Conservation (phyloP, 768 basidiomycete species). For the Lactarius indigo region DNA sequence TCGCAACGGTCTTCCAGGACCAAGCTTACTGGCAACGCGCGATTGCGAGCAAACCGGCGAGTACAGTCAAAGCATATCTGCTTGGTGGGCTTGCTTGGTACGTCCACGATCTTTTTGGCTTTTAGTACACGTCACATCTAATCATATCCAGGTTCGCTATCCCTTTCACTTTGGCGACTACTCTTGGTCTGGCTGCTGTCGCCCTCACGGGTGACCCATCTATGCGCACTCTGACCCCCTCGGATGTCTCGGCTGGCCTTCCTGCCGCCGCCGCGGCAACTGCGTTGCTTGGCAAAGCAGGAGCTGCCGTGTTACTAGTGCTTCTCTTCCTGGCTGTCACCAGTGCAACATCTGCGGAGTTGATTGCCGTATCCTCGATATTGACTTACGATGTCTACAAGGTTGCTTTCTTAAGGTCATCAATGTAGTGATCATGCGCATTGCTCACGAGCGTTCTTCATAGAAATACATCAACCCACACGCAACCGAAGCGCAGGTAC, state of each 20-base stretch:
- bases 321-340: slow-evolving; percentile 87
- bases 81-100: slow-evolving; percentile 87
- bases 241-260: slow-evolving; percentile 84
- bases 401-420: slow-evolving; percentile 33
- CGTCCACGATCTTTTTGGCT: slow-evolving; percentile 18
- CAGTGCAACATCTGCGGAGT: slow-evolving; percentile 81
- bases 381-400: slow-evolving; percentile 86
- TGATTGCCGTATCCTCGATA: slow-evolving; percentile 84
- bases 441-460: neutral
- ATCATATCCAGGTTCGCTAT: slow-evolving; percentile 62
- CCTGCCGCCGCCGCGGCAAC: slow-evolving; percentile 81
- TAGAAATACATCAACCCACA: slow-evolving; percentile 77
- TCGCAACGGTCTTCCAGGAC: slow-evolving; percentile 59
- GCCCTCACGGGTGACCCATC: slow-evolving; percentile 64
- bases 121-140: neutral
- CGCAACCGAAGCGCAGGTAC: slow-evolving; percentile 71
- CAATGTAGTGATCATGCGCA: neutral
- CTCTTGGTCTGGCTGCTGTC: slow-evolving; percentile 83
- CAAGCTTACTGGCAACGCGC: slow-evolving; percentile 86
- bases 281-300: slow-evolving; percentile 73
- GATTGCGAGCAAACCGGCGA: slow-evolving; percentile 79
- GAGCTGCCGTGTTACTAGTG: slow-evolving; percentile 74
- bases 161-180: slow-evolving; percentile 82
- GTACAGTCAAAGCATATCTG: slow-evolving; percentile 88
- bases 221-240: slow-evolving; percentile 49